Percentiles rank a stretch among this genome's conserved stretches.
Conservation (phyloP, 2,329 filamentous ascomycete genomes). For the Volutella citrinella region DNA sequence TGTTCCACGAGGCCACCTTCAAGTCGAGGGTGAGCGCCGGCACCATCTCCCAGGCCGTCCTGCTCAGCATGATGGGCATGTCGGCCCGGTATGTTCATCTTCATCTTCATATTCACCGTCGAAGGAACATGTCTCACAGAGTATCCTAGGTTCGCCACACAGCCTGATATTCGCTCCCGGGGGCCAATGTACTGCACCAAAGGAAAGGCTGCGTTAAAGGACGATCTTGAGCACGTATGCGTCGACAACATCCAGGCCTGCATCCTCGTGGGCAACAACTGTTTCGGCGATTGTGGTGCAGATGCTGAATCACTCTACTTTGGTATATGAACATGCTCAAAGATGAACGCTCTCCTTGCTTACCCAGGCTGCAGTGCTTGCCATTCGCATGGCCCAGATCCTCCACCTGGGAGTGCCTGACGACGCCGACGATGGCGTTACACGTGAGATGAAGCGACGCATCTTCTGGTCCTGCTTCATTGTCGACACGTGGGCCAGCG, state of each 20-base stretch:
- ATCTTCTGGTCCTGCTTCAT: conserved; percentile 34
- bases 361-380: conserved; percentile 17
- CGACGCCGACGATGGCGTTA: conserved; percentile 20
- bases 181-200: conserved; percentile 15
- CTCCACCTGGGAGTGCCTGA: conserved; percentile 21
- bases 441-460: conserved; percentile 28
- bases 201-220: conserved; percentile 22
- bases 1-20: conserved; percentile 19
- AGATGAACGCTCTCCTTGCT: neutral
- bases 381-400: conserved; percentile 32
- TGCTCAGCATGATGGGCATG: conserved; percentile 19
- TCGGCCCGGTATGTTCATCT: conserved; percentile 17
- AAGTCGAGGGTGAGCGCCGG: conserved; percentile 11
- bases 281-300: conserved; percentile 24
- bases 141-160: conserved; percentile 9
- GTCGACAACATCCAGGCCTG: conserved; percentile 33
- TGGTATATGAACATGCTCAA: conserved; percentile 15
- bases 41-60: conserved; percentile 11
- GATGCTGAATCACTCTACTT: conserved; percentile 33
- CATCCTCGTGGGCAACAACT: conserved; percentile 31
- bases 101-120: too few species aligned
- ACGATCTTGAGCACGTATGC: conserved; percentile 28
- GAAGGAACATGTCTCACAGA: neutral
- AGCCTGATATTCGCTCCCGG: conserved; percentile 11
- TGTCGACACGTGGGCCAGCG: conserved; percentile 33